Percentiles rank a stretch among this genome's conserved stretches.
Conservation (phyloP, 306 rosid genomes). For the Ammopiptanthus mongolicus region DNA sequence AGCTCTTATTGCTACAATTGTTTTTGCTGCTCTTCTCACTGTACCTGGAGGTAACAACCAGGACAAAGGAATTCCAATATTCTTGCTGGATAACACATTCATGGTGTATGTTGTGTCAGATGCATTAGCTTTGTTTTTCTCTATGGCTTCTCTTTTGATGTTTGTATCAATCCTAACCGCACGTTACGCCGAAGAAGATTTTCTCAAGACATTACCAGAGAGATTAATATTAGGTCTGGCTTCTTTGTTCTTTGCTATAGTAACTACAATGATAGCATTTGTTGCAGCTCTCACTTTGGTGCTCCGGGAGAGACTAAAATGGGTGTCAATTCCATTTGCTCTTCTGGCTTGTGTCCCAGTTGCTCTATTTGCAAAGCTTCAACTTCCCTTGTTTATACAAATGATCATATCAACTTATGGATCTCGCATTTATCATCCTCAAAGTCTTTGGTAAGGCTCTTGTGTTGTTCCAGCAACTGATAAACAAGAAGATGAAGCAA, state of each 20-base stretch:
- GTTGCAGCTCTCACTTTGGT: constrained; percentile 33
- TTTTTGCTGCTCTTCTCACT: constrained; percentile 41
- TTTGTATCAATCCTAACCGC: constrained; percentile 44
- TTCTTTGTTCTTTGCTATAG: constrained; percentile 37
- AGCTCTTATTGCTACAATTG: constrained; percentile 52
- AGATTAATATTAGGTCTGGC: constrained; percentile 44
- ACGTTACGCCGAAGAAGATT: constrained; percentile 42
- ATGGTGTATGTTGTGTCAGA: constrained; percentile 41
- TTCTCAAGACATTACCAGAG: constrained; percentile 33
- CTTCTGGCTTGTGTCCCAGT: constrained; percentile 32
- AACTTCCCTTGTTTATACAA: constrained; percentile 28
- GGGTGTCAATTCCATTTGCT: constrained; percentile 33
- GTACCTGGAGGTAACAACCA: constrained; percentile 53
- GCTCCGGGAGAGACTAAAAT: constrained; percentile 27
- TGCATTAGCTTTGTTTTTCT: constrained; percentile 46
- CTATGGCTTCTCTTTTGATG: constrained; percentile 45
- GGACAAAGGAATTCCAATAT: constrained; percentile 36
- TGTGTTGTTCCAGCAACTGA: neutral
- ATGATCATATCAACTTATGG: constrained; percentile 41
- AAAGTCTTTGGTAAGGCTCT: constrained; percentile 23
- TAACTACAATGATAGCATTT: constrained; percentile 42
- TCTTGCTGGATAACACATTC: constrained; percentile 21
- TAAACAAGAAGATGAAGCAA: neutral
- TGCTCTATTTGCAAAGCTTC: constrained; percentile 35
- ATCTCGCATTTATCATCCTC: neutral